Evolutionary conservation across 164 flowering plant species (phyloP).

Genomic region (Liriodendron chinense): DNA sequence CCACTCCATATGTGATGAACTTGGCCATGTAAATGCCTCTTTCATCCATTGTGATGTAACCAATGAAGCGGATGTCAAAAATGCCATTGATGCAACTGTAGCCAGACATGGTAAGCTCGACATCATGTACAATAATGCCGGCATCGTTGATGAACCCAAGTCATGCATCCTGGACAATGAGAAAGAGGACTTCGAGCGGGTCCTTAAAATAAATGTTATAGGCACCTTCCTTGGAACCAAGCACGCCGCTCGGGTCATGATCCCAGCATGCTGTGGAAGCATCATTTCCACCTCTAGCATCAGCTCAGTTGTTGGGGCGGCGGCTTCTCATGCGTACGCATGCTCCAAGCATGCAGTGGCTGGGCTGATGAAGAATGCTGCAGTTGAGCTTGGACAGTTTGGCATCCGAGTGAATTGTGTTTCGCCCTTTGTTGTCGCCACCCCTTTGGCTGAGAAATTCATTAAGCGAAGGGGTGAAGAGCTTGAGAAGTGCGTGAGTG

Average conservation of each 20-base stretch:
- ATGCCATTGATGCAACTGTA: too few relatives aligned
- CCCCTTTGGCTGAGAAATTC: constrained; percentile 7
- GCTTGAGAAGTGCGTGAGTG: neutral
- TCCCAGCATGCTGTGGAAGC: neutral
- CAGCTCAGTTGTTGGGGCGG: neutral
- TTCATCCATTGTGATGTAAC: constrained; percentile 47
- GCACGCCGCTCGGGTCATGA: constrained; percentile 16
- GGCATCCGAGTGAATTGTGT: too few relatives aligned
- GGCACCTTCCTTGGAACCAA: constrained; percentile 32
- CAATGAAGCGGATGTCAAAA: constrained; percentile 29
- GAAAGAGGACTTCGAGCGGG: constrained; percentile 18
- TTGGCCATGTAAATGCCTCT: constrained; percentile 13
- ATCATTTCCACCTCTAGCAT: constrained; percentile 2
- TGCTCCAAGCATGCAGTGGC: constrained; percentile 15
- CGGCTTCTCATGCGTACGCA: neutral
- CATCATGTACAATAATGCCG: too few relatives aligned
- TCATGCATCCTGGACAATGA: constrained; percentile 6
- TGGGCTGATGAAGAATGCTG: constrained; percentile 14
- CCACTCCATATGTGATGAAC: constrained; percentile 11
- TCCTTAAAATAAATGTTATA: constrained; percentile 23
- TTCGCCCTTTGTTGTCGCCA: constrained; percentile 68
- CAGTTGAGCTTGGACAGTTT: too few relatives aligned
- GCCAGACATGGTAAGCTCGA: too few relatives aligned
- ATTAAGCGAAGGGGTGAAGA: constrained; percentile 5
- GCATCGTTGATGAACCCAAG: too few relatives aligned